These are phyloP conservation scores for Euryodendron excelsum DNA, from an alignment of 148 eudicot genomes.

Conservation along the genomic window DNA sequence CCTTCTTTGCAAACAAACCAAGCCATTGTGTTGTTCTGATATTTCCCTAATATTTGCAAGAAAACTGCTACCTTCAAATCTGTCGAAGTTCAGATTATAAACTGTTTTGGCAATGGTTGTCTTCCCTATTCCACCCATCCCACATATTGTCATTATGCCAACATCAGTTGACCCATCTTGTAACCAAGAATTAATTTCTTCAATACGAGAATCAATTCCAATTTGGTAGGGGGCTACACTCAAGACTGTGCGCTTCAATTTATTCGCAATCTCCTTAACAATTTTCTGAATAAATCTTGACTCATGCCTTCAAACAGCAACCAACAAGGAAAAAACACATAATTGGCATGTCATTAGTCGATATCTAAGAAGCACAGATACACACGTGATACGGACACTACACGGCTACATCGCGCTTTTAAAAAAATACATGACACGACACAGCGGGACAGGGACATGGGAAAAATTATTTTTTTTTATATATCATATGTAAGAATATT, in stretches of 20 bases:
- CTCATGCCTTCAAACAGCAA: neutral
- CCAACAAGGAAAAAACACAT: neutral
- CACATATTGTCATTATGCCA: neutral
- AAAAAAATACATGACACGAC: no score
- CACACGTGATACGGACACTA: no score
- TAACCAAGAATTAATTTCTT: neutral
- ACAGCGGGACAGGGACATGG: no score
- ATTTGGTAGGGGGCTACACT: neutral
- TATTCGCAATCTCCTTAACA: neutral
- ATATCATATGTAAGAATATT: no score
- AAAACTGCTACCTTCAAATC: conserved; percentile 4
- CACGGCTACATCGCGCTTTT: no score
- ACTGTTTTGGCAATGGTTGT: neutral
- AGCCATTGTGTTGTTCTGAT: neutral
- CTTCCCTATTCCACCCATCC: conserved; percentile 3
- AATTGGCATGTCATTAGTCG: neutral
- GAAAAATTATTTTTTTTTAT: no score
- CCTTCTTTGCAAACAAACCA: neutral
- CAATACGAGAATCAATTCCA: neutral
- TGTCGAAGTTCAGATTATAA: neutral
- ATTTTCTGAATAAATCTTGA: neutral
- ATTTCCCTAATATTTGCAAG: neutral
- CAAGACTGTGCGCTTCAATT: neutral
- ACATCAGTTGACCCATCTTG: neutral
- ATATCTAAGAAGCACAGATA: no score